Base-by-base conservation (phyloP, 768 basidiomycete genomes). In the Cystofilobasidium macerans region DNA sequence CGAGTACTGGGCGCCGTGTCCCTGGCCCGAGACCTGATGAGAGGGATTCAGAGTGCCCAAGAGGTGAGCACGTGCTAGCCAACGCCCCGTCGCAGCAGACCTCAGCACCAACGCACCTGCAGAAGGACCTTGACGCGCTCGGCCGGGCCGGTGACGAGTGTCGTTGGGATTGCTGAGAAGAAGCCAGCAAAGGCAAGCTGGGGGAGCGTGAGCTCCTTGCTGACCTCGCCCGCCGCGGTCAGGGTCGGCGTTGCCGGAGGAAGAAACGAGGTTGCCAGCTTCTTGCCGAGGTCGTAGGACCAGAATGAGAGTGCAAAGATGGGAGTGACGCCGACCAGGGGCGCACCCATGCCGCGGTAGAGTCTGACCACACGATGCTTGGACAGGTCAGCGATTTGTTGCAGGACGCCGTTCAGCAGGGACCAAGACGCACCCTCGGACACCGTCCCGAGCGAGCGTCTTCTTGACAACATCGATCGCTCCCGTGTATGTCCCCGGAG, bases 121-220 rank as follows among this genome's bases (percentile, higher is more conserved):
- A 99, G 78, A 33, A 99, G 77, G 20, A 99, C 95, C 76, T 99
- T 99, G 62, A 95, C 91, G 59, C 95, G 82, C 75, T 99, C 95
- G 0, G 95, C 90, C 0, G 95, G 95, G 12, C 88, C 93, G n/a
- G 91, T 90, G 36, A 97, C 81, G 35, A 93, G 78, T 0, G 94
- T 94, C 11, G 89, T 83, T 36, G 95, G 95, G 59, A 97, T 78
- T 6, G 95, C 95, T 24, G 89, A 93, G 69, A 99, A 78, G 79
- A 93, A 97, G 32, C 95, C 95, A 43, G 95, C 95, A 26, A 84
- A 76, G 1, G 95, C 95, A 32, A 98, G 83, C 76, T 99, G 94
- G 36, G 77, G 71, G 33, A 83, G 83, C 20, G 86, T 84, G 53
- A 99, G 79, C 18, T 77, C 73, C 61, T 83, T 80, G 63, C 78